Conservation (phyloP, 2,329 filamentous ascomycete species). For the Podosphaera fusca region DNA sequence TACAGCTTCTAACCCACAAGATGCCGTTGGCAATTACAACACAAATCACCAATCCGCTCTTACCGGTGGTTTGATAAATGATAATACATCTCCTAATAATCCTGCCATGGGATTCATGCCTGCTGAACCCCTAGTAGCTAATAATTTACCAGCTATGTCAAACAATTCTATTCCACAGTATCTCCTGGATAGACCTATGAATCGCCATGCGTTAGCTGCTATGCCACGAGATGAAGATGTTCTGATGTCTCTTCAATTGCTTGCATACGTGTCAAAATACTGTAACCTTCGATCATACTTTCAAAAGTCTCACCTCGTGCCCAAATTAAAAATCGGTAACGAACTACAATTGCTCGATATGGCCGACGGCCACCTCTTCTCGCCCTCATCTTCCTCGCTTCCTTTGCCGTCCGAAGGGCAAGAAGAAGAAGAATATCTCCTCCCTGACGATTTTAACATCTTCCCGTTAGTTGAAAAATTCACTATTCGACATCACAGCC, state of each 20-base stretch:
- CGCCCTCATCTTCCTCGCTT: constrained; percentile 11
- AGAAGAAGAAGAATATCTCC: constrained; percentile 55
- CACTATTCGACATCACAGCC: constrained; percentile 80
- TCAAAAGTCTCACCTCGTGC: constrained; percentile 81
- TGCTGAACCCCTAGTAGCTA: constrained; percentile 31
- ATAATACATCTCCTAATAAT: constrained; percentile 41
- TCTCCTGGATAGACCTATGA: constrained; percentile 46
- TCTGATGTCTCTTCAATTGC: constrained; percentile 85
- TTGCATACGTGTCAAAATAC: constrained; percentile 97
- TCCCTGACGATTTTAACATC: constrained; percentile 92
- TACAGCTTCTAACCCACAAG: constrained; percentile 49
- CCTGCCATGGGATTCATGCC: constrained; percentile 52
- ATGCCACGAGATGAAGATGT: constrained; percentile 97
- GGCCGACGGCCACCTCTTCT: constrained; percentile 25
- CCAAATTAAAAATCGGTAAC: constrained; percentile 68
- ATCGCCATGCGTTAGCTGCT: constrained; percentile 55
- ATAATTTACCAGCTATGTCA: constrained; percentile 53
- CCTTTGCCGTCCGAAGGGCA: constrained; percentile 16
- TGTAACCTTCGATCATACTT: constrained; percentile 92
- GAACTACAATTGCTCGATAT: constrained; percentile 64
- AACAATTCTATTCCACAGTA: constrained; percentile 56
- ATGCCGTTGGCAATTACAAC: constrained; percentile 78
- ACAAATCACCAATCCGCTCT: constrained; percentile 69
- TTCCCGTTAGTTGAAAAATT: constrained; percentile 98
- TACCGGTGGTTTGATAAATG: constrained; percentile 64